phyloP scores from a whole-genome alignment of 192 early-diverging fungal genomes.

The Geranomyces michiganensis region DNA sequence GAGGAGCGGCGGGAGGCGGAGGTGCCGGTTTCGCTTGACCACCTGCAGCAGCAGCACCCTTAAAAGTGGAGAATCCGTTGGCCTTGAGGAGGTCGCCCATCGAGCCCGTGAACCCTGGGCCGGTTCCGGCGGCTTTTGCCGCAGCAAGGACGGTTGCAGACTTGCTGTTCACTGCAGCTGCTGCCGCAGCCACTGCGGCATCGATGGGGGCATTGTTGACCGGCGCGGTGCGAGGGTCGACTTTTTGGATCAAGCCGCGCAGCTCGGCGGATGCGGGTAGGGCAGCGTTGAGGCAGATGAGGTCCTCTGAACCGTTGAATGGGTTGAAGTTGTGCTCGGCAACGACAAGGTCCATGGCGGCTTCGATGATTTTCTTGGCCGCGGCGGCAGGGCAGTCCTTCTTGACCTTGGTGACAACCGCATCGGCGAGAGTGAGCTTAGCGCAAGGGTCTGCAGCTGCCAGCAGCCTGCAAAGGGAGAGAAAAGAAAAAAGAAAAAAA shows the following conservation, averaged over 20 bases:
- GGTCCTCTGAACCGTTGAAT: constrained; percentile 18
- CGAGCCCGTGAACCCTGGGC: constrained; percentile 24
- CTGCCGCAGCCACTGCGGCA: constrained; percentile 1
- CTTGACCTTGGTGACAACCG: constrained; percentile 11
- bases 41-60: background rate
- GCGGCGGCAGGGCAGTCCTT: constrained; percentile 26
- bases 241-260: constrained; percentile 30
- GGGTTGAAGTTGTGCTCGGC: constrained; percentile 45
- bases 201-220: constrained; percentile 22
- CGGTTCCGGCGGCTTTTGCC: constrained; percentile 22
- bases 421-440: constrained; percentile 40
- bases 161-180: constrained; percentile 12
- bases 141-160: constrained; percentile 14
- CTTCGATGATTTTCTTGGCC: constrained; percentile 10
- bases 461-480: constrained; percentile 28
- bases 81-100: constrained; percentile 23
- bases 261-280: constrained; percentile 32
- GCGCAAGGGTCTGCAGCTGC: constrained; percentile 45
- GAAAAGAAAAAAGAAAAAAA: constrained; percentile 4
- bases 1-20: constrained; percentile 5
- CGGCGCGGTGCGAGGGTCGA: constrained; percentile 22
- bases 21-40: background rate
- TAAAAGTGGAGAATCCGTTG: constrained; percentile 7
- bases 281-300: constrained; percentile 15
- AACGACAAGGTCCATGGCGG: constrained; percentile 30